phyloP scores from a whole-genome alignment of 345 rosid genomes.

The Melastoma malabathricum region DNA sequence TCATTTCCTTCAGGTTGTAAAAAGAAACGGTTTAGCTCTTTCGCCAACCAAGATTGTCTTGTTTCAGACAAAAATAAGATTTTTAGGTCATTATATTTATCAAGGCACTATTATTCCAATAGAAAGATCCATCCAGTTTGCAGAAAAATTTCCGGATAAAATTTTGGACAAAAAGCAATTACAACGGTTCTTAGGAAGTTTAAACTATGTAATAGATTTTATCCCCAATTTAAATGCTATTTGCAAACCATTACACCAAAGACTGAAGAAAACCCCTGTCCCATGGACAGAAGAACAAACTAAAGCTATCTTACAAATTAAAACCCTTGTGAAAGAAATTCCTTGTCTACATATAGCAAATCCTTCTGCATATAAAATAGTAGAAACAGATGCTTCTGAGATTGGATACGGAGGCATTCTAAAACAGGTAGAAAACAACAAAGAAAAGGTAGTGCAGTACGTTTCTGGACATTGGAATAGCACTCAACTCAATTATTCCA shows the following conservation, averaged over 20 bases:
- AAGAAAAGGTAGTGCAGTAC: not conserved
- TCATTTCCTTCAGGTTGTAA: too few species aligned
- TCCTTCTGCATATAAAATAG: not conserved
- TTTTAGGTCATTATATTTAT: not conserved
- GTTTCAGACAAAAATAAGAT: slow-evolving; percentile 1
- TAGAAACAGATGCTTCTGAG: not conserved
- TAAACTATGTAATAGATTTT: not conserved
- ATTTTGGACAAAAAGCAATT: not conserved
- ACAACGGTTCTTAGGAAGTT: not conserved
- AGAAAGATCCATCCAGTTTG: not conserved
- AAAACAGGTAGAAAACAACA: too few species aligned
- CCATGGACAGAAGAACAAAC: not conserved
- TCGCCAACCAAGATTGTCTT: not conserved
- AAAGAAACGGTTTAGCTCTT: not conserved
- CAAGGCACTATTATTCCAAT: not conserved
- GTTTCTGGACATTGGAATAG: not conserved
- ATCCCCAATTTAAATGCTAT: not conserved
- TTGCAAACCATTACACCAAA: not conserved
- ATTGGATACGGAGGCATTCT: not conserved
- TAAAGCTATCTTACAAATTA: not conserved
- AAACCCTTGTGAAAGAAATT: not conserved
- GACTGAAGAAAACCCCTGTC: not conserved
- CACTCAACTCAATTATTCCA: not conserved
- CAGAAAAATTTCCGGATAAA: not conserved
- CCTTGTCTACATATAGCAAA: not conserved